A percentile compares a stretch with the other conserved stretches of the same genome.
Conservation (phyloP, 441 rosid species). For the Hypseocharis bilobata region DNA sequence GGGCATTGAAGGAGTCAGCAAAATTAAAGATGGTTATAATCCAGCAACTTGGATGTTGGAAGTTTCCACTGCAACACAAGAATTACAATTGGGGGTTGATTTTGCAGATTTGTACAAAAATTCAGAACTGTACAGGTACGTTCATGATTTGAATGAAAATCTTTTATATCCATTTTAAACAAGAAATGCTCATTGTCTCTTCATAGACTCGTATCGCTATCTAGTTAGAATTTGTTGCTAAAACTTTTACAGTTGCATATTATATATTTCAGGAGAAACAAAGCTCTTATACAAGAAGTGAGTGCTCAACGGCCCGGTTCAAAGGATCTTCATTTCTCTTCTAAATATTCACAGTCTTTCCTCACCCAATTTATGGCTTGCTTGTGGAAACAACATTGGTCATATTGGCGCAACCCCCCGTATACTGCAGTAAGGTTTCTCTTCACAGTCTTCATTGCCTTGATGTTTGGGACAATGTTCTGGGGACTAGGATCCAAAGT, state of each 20-base stretch:
- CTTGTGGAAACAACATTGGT: constrained; percentile 70
- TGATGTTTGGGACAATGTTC: constrained; percentile 67
- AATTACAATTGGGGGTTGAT: constrained; percentile 43
- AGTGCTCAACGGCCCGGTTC: constrained; percentile 50
- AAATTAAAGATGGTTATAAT: constrained; percentile 65
- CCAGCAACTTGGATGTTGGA: constrained; percentile 95
- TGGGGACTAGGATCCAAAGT: constrained; percentile 68
- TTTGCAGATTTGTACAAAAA: constrained; percentile 51
- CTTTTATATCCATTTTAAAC: neutral
- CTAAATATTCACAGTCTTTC: constrained; percentile 52
- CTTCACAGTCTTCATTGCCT: constrained; percentile 49
- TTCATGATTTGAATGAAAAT: neutral
- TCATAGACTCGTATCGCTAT: too few species aligned
- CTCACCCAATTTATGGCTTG: constrained; percentile 58
- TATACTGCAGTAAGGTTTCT: constrained; percentile 66
- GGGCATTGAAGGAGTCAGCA: constrained; percentile 48
- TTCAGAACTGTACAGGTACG: constrained; percentile 55
- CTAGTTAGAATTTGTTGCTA: too few species aligned
- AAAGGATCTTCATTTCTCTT: constrained; percentile 50
- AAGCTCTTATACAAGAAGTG: constrained; percentile 47
- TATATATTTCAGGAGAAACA: constrained; percentile 52
- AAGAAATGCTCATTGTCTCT: neutral
- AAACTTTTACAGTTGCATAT: neutral
- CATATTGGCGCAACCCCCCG: constrained; percentile 75
- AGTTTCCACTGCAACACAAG: constrained; percentile 49